Conservation (phyloP, 2,329 filamentous ascomycete genomes). For the Epichloe bromicola region DNA sequence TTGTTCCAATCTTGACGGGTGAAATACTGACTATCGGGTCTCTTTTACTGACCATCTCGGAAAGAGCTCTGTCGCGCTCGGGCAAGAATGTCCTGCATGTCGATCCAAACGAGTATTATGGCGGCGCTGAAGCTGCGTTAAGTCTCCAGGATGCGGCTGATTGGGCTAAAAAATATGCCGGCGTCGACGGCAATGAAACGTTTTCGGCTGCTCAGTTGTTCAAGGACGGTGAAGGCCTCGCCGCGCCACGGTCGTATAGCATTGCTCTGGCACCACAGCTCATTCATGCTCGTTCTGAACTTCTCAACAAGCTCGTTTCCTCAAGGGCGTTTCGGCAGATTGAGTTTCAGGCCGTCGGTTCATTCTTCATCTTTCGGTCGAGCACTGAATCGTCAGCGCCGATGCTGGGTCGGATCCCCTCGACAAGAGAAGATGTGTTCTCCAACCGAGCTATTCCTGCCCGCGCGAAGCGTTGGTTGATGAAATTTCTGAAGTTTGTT, state of each 20-base stretch:
- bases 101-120: slow-evolving; percentile 80
- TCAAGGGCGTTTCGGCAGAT: slow-evolving; percentile 80
- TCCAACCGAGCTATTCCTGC: slow-evolving; percentile 61
- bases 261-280: slow-evolving; percentile 75
- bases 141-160: slow-evolving; percentile 68
- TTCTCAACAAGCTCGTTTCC: slow-evolving; percentile 72
- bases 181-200: slow-evolving; percentile 11
- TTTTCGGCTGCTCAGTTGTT: slow-evolving; percentile 21
- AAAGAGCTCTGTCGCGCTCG: slow-evolving; percentile 82
- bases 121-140: slow-evolving; percentile 72
- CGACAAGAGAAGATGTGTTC: slow-evolving; percentile 85
- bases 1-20: background rate
- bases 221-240: slow-evolving; percentile 29
- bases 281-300: slow-evolving; percentile 68
- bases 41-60: slow-evolving; percentile 19
- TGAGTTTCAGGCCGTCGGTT: slow-evolving; percentile 86
- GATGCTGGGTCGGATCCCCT: slow-evolving; percentile 60
- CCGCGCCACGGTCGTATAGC: slow-evolving; percentile 62
- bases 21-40: slow-evolving; percentile 13
- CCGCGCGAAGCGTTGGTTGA: slow-evolving; percentile 71
- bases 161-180: slow-evolving; percentile 44
- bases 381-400: slow-evolving; percentile 15
- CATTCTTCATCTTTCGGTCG: slow-evolving; percentile 66
- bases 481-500: slow-evolving; percentile 90
- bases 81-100: slow-evolving; percentile 85